These are phyloP conservation scores for Sporisorium iseilematis-ciliati DNA, from an alignment of 1,284 basidiomycete genomes.

Conservation along the genomic window DNA sequence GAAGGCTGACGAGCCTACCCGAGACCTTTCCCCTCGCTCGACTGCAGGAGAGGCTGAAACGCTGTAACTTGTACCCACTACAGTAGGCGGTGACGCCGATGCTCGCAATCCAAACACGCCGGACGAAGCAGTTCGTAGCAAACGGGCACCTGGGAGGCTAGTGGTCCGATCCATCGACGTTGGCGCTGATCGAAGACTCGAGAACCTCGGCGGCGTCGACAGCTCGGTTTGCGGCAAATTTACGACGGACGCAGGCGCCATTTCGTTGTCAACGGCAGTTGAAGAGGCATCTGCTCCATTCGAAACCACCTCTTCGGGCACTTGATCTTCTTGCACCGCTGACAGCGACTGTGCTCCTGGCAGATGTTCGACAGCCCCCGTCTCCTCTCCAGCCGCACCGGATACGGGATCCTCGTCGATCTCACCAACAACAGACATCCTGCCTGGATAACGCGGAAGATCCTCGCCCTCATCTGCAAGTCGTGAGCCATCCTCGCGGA, in stretches of 20 bases:
- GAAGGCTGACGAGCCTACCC: conserved; percentile 35
- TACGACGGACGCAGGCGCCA: neutral
- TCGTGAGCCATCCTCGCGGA: conserved; percentile 68
- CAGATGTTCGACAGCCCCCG: neutral
- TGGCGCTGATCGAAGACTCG: conserved; percentile 14
- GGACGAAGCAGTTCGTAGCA: conserved; percentile 22
- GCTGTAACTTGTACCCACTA: conserved; percentile 9
- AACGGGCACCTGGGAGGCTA: conserved; percentile 33
- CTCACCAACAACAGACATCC: conserved; percentile 53
- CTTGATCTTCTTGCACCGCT: conserved; percentile 12
- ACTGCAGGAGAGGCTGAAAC: conserved; percentile 8
- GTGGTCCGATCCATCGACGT: conserved; percentile 44
- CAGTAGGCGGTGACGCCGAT: conserved; percentile 14
- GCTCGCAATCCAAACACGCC: conserved; percentile 17
- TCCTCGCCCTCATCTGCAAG: conserved; percentile 67
- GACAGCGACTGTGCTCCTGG: conserved; percentile 1
- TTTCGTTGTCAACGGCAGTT: neutral
- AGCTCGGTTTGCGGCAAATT: neutral
- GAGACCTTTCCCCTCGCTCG: conserved; percentile 6
- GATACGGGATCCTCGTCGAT: conserved; percentile 30
- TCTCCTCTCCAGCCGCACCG: neutral
- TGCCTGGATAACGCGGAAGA: conserved; percentile 65
- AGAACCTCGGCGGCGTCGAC: conserved; percentile 7
- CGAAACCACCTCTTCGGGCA: neutral
- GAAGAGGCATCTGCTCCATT: neutral